A percentile compares a stretch with the other conserved stretches of the same genome.
Evolutionary conservation across 345 rosid species (phyloP).

Genomic region (Orychophragmus violaceus): DNA sequence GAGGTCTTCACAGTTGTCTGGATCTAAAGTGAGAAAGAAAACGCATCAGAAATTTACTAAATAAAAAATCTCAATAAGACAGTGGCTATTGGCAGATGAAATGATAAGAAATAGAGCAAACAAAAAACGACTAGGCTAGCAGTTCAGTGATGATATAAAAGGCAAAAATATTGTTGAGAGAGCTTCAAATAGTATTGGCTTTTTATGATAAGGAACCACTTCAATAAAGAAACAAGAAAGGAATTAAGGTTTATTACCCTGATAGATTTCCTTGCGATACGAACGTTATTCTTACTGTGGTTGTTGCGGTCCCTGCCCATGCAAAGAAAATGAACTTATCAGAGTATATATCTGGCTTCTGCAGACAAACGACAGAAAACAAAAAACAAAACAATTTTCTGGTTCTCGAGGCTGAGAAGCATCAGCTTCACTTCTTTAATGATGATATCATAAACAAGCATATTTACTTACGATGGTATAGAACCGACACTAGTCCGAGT

Average conservation of each 20-base stretch:
- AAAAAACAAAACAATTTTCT: neutral
- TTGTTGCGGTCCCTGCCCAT: conserved; percentile 40
- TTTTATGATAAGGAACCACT: conserved; percentile 1
- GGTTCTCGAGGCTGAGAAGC: neutral
- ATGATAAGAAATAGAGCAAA: neutral
- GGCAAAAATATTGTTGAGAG: neutral
- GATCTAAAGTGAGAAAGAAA: conserved; percentile 14
- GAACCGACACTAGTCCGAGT: conserved; percentile 43
- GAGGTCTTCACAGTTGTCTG: conserved; percentile 27
- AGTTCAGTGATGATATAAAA: conserved; percentile 1
- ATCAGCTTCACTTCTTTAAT: neutral
- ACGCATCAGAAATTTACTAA: conserved; percentile 1
- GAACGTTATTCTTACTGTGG: conserved; percentile 25
- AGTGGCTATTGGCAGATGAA: neutral
- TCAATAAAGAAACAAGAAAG: neutral
- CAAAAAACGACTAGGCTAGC: neutral
- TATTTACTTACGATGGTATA: conserved; percentile 38
- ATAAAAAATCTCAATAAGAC: neutral
- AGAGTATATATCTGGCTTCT: neutral
- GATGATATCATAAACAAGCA: conserved; percentile 4
- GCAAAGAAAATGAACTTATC: conserved; percentile 17
- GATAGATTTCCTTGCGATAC: conserved; percentile 34
- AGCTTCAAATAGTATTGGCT: neutral
- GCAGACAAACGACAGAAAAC: neutral
- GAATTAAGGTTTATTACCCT: conserved; percentile 37